These are phyloP conservation scores for Fraxinus baroniana DNA, from an alignment of 305 asterid genomes.

Conservation along the genomic window DNA sequence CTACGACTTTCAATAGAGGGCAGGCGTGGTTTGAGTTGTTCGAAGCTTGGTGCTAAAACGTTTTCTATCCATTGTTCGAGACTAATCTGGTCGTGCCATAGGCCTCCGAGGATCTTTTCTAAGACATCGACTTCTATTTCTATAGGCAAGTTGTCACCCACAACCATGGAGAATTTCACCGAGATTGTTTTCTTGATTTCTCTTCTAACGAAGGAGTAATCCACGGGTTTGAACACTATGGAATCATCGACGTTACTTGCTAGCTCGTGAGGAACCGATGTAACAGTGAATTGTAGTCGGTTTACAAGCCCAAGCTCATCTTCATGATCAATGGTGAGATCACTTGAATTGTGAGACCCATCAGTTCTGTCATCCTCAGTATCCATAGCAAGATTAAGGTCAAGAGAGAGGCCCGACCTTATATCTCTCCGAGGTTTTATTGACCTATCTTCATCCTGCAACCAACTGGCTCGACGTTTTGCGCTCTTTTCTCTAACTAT, in stretches of 20 bases:
- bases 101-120: constrained; percentile 72
- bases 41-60: constrained; percentile 60
- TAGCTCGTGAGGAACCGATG: constrained; percentile 76
- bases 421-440: constrained; percentile 48
- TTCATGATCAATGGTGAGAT: constrained; percentile 63
- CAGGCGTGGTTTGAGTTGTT: constrained; percentile 42
- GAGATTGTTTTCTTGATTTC: constrained; percentile 78
- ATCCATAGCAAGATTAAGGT: constrained; percentile 66
- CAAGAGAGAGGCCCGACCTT: constrained; percentile 54
- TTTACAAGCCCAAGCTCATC: constrained; percentile 57
- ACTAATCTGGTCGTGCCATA: constrained; percentile 70
- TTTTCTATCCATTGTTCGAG: constrained; percentile 71
- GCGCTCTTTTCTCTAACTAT: constrained; percentile 54
- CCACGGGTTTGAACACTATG: constrained; percentile 70
- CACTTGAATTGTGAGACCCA: constrained; percentile 73
- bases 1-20: constrained; percentile 31
- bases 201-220: constrained; percentile 42
- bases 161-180: constrained; percentile 48
- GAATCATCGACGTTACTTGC: constrained; percentile 58
- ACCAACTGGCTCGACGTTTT: constrained; percentile 64
- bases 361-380: constrained; percentile 52
- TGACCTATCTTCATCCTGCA: constrained; percentile 40
- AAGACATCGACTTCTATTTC: constrained; percentile 64
- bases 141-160: constrained; percentile 51
- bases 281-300: constrained; percentile 39